These are phyloP conservation scores for Hirsutella thompsonii DNA, from an alignment of 2,329 filamentous ascomycete genomes.

Conservation along the genomic window DNA sequence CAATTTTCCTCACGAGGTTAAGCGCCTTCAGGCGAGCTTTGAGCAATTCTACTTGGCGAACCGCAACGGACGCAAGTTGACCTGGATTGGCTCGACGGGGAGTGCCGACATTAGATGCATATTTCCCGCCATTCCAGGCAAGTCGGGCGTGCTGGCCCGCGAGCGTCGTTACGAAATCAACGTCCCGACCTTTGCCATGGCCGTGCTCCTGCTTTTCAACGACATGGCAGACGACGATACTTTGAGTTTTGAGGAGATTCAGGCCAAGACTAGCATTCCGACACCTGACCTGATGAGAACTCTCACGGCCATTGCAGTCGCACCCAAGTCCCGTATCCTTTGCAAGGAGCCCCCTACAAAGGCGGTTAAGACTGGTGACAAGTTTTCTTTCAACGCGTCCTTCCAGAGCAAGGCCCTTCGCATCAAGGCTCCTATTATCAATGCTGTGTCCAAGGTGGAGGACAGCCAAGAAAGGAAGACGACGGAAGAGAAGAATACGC, in stretches of 20 bases:
- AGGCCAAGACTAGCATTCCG: constrained; percentile 69
- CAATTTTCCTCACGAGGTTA: constrained; percentile 63
- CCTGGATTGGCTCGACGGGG: constrained; percentile 62
- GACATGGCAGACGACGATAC: constrained; percentile 43
- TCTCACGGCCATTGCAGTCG: constrained; percentile 69
- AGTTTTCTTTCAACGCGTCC: constrained; percentile 68
- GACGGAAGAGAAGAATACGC: constrained; percentile 65
- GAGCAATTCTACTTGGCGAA: constrained; percentile 79
- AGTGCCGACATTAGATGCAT: constrained; percentile 76
- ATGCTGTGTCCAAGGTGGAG: constrained; percentile 73
- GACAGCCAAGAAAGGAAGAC: constrained; percentile 53
- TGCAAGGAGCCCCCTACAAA: constrained; percentile 71
- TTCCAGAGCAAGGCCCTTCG: constrained; percentile 76
- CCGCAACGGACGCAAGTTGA: constrained; percentile 77
- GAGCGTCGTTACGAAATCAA: constrained; percentile 79
- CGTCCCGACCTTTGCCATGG: constrained; percentile 84
- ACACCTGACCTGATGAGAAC: constrained; percentile 60
- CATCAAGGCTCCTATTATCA: constrained; percentile 81
- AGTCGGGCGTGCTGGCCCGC: constrained; percentile 45
- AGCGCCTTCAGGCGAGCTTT: constrained; percentile 69
- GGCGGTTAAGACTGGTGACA: constrained; percentile 61
- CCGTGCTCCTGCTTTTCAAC: constrained; percentile 84
- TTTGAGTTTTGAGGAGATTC: constrained; percentile 63
- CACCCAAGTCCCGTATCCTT: constrained; percentile 71
- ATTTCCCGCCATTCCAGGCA: constrained; percentile 60